Base-by-base conservation (phyloP, 1,284 basidiomycete species). In the Pyrrhoderma lamaoense region DNA sequence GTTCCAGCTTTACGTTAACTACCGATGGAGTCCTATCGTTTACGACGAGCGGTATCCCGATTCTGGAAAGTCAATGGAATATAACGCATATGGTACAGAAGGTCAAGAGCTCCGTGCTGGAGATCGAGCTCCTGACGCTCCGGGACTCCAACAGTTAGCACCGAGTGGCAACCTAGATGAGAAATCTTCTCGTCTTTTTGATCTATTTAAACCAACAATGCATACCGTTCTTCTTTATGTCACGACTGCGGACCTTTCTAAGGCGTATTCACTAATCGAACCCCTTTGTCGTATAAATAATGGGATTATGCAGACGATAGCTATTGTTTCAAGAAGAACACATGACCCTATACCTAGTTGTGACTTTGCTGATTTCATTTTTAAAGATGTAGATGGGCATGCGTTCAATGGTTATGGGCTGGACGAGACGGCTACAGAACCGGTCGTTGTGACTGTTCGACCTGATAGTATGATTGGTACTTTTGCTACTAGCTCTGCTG, bases 381-480 rank as follows among this genome's bases (percentile, higher is more conserved):
- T 73, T 2, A 67, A 67, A 55, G 73, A 75, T 58, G 48, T 52
- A 3, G 59, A 61, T 8, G 67, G 64, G 4, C 65, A 71, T 54
- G 70, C 70, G 1, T 62, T 67, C 51, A 52, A 57, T 4, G 61
- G 65, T 1, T 75, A 75, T 59, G 61, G 60, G 42, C 18, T 52
- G 4, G 42, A 45, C 7, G 7, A 11, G 11, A 11, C 7, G 27
- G n/a, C 7, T 22, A 14, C 4, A 22, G n/a, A 40, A 5, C 42
- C 27, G 4, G 25, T 25, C 19, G 35, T 43, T 23, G 42, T 44
- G 11, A 35, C 43, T 22, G 42, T 50, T 23, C 14, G 48, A 9
- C 48, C 48, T 27, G 48, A 50, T 35, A 27, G 11, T 42, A 34
- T 43, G n/a, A 43, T 50, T 21, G 48, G 48, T 14, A 22, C 42